A percentile compares a stretch with the other conserved stretches of the same genome.
These are phyloP conservation scores for Trichocomaceae sp. DNA, from an alignment of 2,329 filamentous ascomycete genomes.

Conservation along the genomic window DNA sequence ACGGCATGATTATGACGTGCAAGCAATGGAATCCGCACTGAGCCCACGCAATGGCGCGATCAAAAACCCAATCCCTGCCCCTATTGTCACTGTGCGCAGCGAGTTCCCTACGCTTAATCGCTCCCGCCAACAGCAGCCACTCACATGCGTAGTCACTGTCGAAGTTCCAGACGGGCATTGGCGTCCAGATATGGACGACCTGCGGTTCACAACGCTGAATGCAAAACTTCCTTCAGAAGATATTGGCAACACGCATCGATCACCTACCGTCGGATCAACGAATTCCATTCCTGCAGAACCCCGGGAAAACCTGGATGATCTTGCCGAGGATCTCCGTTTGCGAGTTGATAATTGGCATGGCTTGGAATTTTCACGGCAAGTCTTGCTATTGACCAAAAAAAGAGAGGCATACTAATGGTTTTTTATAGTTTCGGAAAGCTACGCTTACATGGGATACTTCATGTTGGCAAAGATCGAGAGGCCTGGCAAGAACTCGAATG, in stretches of 20 bases:
- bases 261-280: slow-evolving; percentile 41
- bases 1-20: slow-evolving; percentile 89
- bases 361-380: slow-evolving; percentile 72
- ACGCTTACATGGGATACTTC: slow-evolving; percentile 78
- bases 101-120: slow-evolving; percentile 92
- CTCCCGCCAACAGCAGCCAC: slow-evolving; percentile 86
- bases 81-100: slow-evolving; percentile 87
- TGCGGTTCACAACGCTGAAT: slow-evolving; percentile 50
- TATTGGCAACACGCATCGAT: slow-evolving; percentile 48
- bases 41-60: slow-evolving; percentile 59
- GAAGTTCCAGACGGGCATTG: slow-evolving; percentile 92
- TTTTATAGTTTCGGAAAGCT: slow-evolving; percentile 74
- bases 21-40: slow-evolving; percentile 86
- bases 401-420: neutral
- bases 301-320: slow-evolving; percentile 66
- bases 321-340: slow-evolving; percentile 74
- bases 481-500: slow-evolving; percentile 98
- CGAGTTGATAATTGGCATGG: slow-evolving; percentile 99
- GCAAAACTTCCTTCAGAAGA: slow-evolving; percentile 42
- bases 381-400: neutral
- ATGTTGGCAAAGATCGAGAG: slow-evolving; percentile 90
- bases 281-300: slow-evolving; percentile 67
- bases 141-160: slow-evolving; percentile 89
- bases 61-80: slow-evolving; percentile 82
- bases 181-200: slow-evolving; percentile 75